These are phyloP conservation scores for Microascus cirrosus DNA, from an alignment of 2,329 filamentous ascomycete species.

Conservation along the genomic window DNA sequence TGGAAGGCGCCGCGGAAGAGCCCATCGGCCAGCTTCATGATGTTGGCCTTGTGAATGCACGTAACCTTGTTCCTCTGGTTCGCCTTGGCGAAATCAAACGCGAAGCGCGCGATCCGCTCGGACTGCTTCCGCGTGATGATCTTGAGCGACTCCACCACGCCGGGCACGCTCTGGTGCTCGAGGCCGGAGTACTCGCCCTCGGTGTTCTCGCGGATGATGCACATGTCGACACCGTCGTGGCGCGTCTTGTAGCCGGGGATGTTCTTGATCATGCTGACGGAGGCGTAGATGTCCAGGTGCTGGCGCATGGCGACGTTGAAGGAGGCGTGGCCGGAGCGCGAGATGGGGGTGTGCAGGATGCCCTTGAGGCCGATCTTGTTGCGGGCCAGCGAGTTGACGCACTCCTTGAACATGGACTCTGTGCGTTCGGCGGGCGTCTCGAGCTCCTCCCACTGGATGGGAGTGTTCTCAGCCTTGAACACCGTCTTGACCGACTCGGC, in stretches of 20 bases:
- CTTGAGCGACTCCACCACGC: conserved; percentile 98
- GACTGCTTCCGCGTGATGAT: conserved; percentile 99
- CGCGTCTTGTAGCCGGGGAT: conserved; percentile 97
- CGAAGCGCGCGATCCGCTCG: conserved; percentile 98
- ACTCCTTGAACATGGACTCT: conserved; percentile 91
- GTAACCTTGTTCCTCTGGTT: conserved; percentile 99
- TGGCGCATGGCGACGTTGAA: conserved; percentile 99
- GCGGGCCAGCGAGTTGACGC: conserved; percentile 86
- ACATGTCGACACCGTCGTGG: conserved; percentile 93
- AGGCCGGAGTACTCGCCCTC: conserved; percentile 99
- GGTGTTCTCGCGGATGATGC: conserved; percentile 99
- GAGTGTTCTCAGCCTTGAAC: conserved; percentile 99
- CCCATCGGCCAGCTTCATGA: conserved; percentile 99
- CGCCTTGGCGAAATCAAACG: conserved; percentile 92
- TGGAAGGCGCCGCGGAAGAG: conserved; percentile 98
- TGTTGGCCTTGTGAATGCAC: conserved; percentile 99
- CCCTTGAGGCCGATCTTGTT: conserved; percentile 99
- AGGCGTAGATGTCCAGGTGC: conserved; percentile 99
- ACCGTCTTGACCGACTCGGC: conserved; percentile 97
- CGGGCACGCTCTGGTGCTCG: conserved; percentile 93
- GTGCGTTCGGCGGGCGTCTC: conserved; percentile 68
- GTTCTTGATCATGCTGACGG: conserved; percentile 97
- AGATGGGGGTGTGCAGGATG: conserved; percentile 95
- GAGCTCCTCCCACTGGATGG: conserved; percentile 97
- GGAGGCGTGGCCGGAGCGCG: conserved; percentile 92